A percentile compares a stretch with the other conserved stretches of the same genome.
Evolutionary conservation across 257 asterid genomes (phyloP).

Genomic region (Salvia rosmarinus): DNA sequence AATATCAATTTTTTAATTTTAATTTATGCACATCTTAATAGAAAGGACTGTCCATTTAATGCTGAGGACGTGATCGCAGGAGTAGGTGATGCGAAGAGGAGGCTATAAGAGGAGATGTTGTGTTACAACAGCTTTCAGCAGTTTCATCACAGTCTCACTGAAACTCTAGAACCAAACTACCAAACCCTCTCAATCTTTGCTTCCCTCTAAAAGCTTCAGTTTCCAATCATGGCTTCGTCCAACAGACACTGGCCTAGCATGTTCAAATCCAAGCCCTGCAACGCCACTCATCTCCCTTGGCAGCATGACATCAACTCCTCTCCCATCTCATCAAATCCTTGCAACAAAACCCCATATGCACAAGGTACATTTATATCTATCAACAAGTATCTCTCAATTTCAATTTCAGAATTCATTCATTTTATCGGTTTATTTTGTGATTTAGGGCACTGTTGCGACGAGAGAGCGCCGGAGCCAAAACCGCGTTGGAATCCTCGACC

Average conservation of each 20-base stretch:
- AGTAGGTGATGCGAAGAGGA: slow-evolving; percentile 32
- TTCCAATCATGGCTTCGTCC: slow-evolving; percentile 54
- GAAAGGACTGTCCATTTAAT: not conserved
- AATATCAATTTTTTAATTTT: not conserved
- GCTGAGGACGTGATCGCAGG: slow-evolving; percentile 28
- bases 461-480: slow-evolving; percentile 89
- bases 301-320: slow-evolving; percentile 67
- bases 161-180: not conserved
- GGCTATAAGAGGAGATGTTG: slow-evolving; percentile 37
- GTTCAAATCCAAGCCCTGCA: slow-evolving; percentile 74
- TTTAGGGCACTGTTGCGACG: slow-evolving; percentile 55
- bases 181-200: not conserved
- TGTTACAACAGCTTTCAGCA: slow-evolving; percentile 11
- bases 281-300: slow-evolving; percentile 61
- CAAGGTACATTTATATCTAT: slow-evolving; percentile 29
- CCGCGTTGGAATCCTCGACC: slow-evolving; percentile 97
- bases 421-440: not conserved
- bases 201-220: not conserved
- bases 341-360: slow-evolving; percentile 41
- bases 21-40: not conserved
- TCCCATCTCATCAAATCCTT: slow-evolving; percentile 33
- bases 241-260: slow-evolving; percentile 79
- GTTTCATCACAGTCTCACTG: slow-evolving; percentile 12
- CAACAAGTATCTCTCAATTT: not conserved
- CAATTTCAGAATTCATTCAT: not conserved